Conservation (phyloP, 208 protist genomes). For the Acanthamoeba royreba region DNA sequence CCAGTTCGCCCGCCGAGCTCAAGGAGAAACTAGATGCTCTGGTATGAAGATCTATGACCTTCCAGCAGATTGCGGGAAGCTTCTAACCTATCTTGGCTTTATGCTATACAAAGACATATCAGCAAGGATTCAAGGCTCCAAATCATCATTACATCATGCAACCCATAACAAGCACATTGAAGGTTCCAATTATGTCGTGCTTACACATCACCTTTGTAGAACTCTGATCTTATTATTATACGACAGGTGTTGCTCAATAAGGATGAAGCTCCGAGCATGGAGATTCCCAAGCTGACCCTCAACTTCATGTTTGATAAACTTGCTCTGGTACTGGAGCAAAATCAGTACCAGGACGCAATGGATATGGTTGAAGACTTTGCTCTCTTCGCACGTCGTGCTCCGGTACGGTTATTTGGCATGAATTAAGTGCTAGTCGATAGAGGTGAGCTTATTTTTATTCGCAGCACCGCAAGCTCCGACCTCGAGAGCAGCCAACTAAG, state of each 20-base stretch:
- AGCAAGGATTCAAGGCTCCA: not conserved
- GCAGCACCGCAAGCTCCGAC: not conserved
- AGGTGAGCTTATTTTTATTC: not conserved
- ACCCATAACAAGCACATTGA: not conserved
- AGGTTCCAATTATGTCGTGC: not conserved
- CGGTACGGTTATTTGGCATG: not conserved
- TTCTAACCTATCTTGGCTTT: not conserved
- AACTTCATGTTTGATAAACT: constrained; percentile 37
- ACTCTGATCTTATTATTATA: not conserved
- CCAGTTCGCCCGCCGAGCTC: not conserved
- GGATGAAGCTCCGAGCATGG: constrained; percentile 5
- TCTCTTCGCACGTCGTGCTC: not conserved
- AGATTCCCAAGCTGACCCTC: constrained; percentile 11
- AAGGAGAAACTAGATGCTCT: not conserved
- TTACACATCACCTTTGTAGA: not conserved
- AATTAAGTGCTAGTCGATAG: not conserved
- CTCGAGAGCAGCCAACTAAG: not conserved
- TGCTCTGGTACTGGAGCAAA: constrained; percentile 26
- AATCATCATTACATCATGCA: constrained; percentile 22
- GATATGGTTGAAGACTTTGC: constrained; percentile 31
- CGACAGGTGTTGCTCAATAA: constrained; percentile 19
- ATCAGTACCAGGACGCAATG: constrained; percentile 31
- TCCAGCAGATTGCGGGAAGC: not conserved
- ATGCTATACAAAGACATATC: not conserved
- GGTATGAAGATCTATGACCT: not conserved